Conservation (phyloP, 257 asterid genomes). For the Solanum chilense region DNA sequence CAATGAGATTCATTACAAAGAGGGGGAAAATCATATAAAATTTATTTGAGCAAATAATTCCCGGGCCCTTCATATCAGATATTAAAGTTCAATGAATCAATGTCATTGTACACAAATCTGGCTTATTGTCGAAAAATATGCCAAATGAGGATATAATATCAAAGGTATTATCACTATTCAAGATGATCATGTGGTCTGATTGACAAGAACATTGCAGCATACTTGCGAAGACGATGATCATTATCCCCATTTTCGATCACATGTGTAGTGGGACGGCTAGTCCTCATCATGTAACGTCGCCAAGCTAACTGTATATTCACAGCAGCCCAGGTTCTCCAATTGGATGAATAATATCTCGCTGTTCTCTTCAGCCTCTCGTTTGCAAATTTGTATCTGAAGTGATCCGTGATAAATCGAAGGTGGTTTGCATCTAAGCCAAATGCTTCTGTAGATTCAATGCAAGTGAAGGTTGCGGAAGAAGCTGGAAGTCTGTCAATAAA, state of each 20-base stretch:
- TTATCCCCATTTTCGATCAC: constrained; percentile 17
- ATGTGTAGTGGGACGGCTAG: constrained; percentile 17
- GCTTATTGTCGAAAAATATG: neutral
- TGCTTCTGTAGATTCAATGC: constrained; percentile 63
- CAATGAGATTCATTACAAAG: neutral
- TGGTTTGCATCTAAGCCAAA: constrained; percentile 52
- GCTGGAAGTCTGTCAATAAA: constrained; percentile 76
- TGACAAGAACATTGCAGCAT: constrained; percentile 81
- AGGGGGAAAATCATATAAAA: neutral
- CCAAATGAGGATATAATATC: neutral
- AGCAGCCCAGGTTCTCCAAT: constrained; percentile 97
- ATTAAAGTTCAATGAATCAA: neutral
- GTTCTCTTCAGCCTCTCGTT: constrained; percentile 67
- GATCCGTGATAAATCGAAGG: constrained; percentile 68
- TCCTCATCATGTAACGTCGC: constrained; percentile 54
- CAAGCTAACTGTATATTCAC: constrained; percentile 80
- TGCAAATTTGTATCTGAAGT: constrained; percentile 75
- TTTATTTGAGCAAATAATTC: neutral
- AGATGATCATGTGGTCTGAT: constrained; percentile 91
- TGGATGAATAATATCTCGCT: constrained; percentile 63
- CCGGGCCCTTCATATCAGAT: neutral
- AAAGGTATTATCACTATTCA: constrained; percentile 17
- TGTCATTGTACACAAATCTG: neutral
- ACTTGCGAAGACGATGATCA: constrained; percentile 60
- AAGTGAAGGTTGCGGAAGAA: constrained; percentile 77